phyloP scores from a whole-genome alignment of 257 asterid genomes.

The Mentha longifolia region DNA sequence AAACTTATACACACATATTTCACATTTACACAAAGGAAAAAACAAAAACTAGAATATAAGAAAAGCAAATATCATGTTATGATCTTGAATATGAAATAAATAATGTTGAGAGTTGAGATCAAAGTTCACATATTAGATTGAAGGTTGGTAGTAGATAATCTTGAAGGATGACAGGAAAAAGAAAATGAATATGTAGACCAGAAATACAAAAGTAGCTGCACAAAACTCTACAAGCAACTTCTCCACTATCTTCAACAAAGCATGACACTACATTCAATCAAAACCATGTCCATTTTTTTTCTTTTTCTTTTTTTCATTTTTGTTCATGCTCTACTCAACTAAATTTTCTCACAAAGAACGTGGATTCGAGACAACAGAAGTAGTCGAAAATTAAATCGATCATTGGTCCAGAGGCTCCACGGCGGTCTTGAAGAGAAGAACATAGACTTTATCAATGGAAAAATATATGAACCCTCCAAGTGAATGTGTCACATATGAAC shows the following conservation, averaged over 20 bases:
- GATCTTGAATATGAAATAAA: no score
- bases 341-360: not conserved
- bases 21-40: no score
- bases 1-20: no score
- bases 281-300: not conserved
- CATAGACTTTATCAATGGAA: conserved; percentile 78
- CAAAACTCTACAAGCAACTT: not conserved
- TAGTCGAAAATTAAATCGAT: not conserved
- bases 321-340: not conserved
- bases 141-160: no score
- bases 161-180: no score
- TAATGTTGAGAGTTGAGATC: no score
- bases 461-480: conserved; percentile 85
- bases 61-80: no score
- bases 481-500: conserved; percentile 88
- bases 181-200: not conserved
- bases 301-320: no score
- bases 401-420: conserved; percentile 69
- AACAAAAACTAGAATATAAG: no score
- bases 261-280: not conserved
- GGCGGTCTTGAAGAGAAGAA: conserved; percentile 85
- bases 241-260: not conserved
- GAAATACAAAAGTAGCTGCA: not conserved
- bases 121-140: no score
- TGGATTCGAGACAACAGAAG: conserved; percentile 18